phyloP scores from a whole-genome alignment of 2,329 filamentous ascomycete genomes.

The Akanthomyces dipterigenus region DNA sequence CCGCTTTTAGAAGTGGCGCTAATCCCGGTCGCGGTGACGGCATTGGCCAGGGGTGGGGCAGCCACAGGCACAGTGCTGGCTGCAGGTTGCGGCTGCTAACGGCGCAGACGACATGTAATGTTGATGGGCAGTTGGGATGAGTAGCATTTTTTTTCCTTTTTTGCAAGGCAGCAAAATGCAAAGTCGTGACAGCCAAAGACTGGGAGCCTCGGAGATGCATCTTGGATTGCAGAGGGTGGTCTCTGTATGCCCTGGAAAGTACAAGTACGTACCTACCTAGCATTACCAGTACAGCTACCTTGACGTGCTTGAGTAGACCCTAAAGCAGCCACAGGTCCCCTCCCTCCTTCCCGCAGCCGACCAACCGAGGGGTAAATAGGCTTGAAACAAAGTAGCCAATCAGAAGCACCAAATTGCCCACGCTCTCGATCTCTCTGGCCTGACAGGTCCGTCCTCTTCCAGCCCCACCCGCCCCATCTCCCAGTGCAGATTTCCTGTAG shows the following conservation, averaged over 20 bases:
- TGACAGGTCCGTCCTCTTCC: neutral
- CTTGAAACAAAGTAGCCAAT: constrained; percentile 6
- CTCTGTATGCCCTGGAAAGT: no score
- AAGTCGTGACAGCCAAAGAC: no score
- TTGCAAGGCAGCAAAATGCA: no score
- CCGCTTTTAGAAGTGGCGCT: constrained; percentile 12
- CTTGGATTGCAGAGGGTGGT: no score
- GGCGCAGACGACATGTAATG: no score
- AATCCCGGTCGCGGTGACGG: constrained; percentile 1
- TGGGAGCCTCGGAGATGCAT: no score
- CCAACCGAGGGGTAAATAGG: neutral
- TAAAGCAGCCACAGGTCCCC: neutral
- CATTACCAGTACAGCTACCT: no score
- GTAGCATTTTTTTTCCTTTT: no score
- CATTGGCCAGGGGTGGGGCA: neutral
- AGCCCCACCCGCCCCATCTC: neutral
- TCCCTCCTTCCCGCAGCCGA: neutral
- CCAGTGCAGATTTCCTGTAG: neutral
- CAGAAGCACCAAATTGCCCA: neutral
- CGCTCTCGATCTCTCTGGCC: constrained; percentile 9
- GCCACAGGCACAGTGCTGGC: neutral
- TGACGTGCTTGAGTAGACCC: no score
- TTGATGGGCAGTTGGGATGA: no score
- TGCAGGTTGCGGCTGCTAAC: neutral
- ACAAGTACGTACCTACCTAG: no score